Evolutionary conservation across 2,329 filamentous ascomycete genomes (phyloP).

Genomic region (Aspergillus ochraceoroseus): DNA sequence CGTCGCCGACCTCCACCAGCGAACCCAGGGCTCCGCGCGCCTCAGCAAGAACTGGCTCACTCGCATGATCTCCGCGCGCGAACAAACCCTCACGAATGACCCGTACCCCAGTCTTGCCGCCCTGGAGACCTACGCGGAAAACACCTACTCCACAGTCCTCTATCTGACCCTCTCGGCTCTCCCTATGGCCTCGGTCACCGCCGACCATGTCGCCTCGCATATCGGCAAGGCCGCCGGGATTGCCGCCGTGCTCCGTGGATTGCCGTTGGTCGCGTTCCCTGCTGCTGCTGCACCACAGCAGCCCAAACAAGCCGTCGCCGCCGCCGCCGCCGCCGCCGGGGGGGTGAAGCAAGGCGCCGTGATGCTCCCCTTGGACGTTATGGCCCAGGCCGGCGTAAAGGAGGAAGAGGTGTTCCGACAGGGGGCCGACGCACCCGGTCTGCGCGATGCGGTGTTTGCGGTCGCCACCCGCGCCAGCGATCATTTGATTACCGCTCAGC

Average conservation of each 20-base stretch:
- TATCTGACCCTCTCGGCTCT: slow-evolving; percentile 80
- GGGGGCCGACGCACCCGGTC: slow-evolving; percentile 70
- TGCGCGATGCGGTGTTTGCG: slow-evolving; percentile 84
- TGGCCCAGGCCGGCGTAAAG: slow-evolving; percentile 72
- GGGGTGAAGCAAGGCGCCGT: slow-evolving; percentile 58
- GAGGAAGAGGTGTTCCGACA: slow-evolving; percentile 86
- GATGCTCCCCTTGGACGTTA: slow-evolving; percentile 79
- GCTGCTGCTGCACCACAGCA: slow-evolving; percentile 43
- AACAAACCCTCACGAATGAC: slow-evolving; percentile 75
- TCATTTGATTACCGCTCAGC: slow-evolving; percentile 85
- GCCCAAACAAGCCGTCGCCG: slow-evolving; percentile 46
- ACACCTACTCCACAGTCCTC: slow-evolving; percentile 87
- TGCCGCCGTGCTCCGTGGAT: slow-evolving; percentile 73
- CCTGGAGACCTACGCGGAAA: slow-evolving; percentile 85
- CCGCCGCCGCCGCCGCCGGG: slow-evolving; percentile 37
- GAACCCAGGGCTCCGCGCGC: slow-evolving; percentile 45
- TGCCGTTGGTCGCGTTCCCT: slow-evolving; percentile 82
- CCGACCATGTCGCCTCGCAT: slow-evolving; percentile 90
- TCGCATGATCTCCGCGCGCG: slow-evolving; percentile 73
- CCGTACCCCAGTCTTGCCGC: slow-evolving; percentile 69
- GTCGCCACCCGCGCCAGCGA: slow-evolving; percentile 93
- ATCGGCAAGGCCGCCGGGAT: slow-evolving; percentile 94
- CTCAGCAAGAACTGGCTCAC: slow-evolving; percentile 68
- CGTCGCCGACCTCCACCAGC: slow-evolving; percentile 53
- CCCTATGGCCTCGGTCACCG: slow-evolving; percentile 72